Conservation (phyloP, 306 rosid genomes). For the cucumber (Cucumis sativus) region DNA sequence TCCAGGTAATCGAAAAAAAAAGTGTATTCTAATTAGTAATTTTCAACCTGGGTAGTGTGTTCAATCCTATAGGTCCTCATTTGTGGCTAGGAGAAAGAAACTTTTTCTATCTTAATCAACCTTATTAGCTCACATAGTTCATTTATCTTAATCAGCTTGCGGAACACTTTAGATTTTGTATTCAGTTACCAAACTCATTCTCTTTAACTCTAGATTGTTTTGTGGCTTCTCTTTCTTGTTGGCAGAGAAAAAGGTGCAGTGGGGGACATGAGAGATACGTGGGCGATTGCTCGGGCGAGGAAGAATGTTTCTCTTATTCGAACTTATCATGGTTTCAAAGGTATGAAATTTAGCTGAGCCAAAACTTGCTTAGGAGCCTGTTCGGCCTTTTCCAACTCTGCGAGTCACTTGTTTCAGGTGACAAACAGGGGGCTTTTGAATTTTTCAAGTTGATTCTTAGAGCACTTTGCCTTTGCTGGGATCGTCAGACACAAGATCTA, state of each 20-base stretch:
- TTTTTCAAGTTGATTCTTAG: slow-evolving; percentile 72
- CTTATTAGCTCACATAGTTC: neutral
- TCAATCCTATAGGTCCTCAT: slow-evolving; percentile 1
- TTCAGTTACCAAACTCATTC: neutral
- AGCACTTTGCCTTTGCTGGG: slow-evolving; percentile 99
- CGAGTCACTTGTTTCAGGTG: slow-evolving; percentile 32
- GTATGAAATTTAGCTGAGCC: slow-evolving; percentile 21
- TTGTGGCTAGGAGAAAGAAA: neutral
- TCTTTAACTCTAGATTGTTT: neutral
- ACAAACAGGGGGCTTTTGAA: slow-evolving; percentile 93
- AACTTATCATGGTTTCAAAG: slow-evolving; percentile 95
- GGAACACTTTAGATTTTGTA: neutral
- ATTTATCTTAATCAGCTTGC: neutral
- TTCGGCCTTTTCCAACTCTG: neutral
- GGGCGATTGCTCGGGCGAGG: slow-evolving; percentile 91
- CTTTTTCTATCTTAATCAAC: neutral
- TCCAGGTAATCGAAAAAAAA: slow-evolving; percentile 43
- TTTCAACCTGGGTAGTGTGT: neutral
- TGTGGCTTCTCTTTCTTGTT: slow-evolving; percentile 7
- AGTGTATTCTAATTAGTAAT: neutral
- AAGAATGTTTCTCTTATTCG: slow-evolving; percentile 76
- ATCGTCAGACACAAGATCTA: slow-evolving; percentile 96
- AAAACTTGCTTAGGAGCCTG: neutral
- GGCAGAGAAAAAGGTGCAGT: slow-evolving; percentile 93
- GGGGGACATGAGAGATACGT: slow-evolving; percentile 94